Base-by-base conservation (phyloP, 2,329 filamentous ascomycete species). In the Colletotrichum camelliae region DNA sequence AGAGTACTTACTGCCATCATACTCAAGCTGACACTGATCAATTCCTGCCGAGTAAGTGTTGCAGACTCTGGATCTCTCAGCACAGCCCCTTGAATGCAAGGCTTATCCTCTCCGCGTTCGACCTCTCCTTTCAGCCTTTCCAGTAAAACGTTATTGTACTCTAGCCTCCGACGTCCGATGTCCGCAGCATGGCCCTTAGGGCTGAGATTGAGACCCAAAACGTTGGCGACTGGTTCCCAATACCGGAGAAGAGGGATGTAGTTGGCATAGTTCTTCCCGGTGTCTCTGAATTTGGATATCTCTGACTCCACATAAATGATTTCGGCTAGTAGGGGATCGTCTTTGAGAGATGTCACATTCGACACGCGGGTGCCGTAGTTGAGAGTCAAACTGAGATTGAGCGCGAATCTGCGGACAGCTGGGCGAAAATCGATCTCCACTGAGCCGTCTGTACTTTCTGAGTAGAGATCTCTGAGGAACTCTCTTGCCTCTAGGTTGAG, bases 331-430 rank as follows among this genome's bases (percentile, higher is more conserved):
- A 79, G 62, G 7, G 35, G 61, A 55, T 75, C 68, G 4, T 70
- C 64, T 16, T 52, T 27, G 10, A 75, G 69, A 31, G 62, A 66
- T 27, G 62, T 66, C 29, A 75, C 57, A 4, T 72, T 58, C 4
- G 60, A 75, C 6, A 61, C 69, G 16, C 91, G 89, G 80, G 92
- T 89, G 4, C 92, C 92, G 79, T 93, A 93, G 81, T 93, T 93
- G 37, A 93, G 83, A 0, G 91, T 93, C 72, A 93, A 81, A 66
- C 89, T 91, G 1, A 91, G 93, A 78, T 92, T 93, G 31, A 94
- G 86, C 0, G 92, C 91, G 77, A 90, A 93, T 3, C 91, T 88
- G 77, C 91, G 90, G 80, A 92, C 93, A 80, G 93, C 92, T 4
- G 89, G 86, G 15, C 89, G 89, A 0, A 92, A 90, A 74, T 93